Percentiles rank a stretch among this genome's conserved stretches.
These are phyloP conservation scores for Suhomyces atakaporum DNA, from an alignment of 1,139 yeast species.

Conservation along the genomic window DNA sequence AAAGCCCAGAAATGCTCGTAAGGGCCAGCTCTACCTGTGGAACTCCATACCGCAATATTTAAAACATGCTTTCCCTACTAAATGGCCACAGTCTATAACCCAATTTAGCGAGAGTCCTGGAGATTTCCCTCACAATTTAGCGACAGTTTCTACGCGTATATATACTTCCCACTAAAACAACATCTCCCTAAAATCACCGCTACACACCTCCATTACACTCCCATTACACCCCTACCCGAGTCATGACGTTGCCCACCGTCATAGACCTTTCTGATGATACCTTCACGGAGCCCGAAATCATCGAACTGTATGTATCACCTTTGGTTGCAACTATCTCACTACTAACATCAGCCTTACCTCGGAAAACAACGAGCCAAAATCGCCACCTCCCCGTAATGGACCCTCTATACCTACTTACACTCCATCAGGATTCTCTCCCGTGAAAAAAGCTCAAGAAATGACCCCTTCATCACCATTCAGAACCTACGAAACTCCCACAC, in stretches of 20 bases:
- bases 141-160: neutral
- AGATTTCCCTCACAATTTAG: neutral
- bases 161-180: neutral
- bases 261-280: slow-evolving; percentile 13
- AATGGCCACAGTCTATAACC: too few relatives aligned
- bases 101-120: too few relatives aligned
- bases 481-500: neutral
- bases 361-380: neutral
- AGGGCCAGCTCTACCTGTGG: too few relatives aligned
- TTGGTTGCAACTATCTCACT: slow-evolving; percentile 4
- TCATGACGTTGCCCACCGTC: neutral
- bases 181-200: neutral
- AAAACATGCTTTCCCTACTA: too few relatives aligned
- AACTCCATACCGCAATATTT: too few relatives aligned
- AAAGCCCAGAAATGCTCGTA: too few relatives aligned
- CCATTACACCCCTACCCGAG: neutral
- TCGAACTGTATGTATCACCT: slow-evolving; percentile 16
- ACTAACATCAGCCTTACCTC: slow-evolving; percentile 9
- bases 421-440: neutral
- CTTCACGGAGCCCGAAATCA: slow-evolving; percentile 14
- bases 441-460: neutral
- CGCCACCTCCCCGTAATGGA: neutral
- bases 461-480: slow-evolving; percentile 6
- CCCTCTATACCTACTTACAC: neutral
- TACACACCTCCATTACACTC: neutral